Base-by-base conservation (phyloP, 2,329 filamentous ascomycete species). In the Scleromitrula shiraiana region DNA sequence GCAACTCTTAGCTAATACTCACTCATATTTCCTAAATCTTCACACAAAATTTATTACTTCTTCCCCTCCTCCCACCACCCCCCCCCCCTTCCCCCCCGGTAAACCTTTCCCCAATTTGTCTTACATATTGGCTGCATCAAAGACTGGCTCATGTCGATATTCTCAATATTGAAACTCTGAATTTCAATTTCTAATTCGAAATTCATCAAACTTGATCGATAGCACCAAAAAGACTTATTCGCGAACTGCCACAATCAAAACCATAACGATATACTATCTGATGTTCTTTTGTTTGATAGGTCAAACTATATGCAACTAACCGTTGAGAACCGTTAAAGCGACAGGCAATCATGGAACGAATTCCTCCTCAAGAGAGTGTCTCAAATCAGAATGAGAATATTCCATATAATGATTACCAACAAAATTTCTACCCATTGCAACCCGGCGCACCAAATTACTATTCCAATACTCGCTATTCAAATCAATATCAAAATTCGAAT, bases 361-460 rank as follows among this genome's bases (percentile, higher is more conserved):
- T 26, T 15, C n/a, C n/a, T 17, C 26, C 17, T 23, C 35, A 39
- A 24, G 43, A 46, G 14, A 14, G 15, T 40, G n/a, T 24, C 12
- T 24, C n/a, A 15, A 40, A 32, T 12, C 43, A 40, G 26, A 27
- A 33, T 12, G 26, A 40, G 15, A 32, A 12, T 3, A 40, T 40
- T 17, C 17, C 35, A 14, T 40, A 46, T n/a, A 23, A 46, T 29
- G 43, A 39, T n/a, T 40, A 46, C n/a, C n/a, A 32, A 14, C 35
- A 46, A 40, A 9, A 9, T 10, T 33, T 19, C 7, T 46, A 40
- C 26, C 24, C 35, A 7, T 22, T 40, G 36, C 43, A 40, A 24
- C 10, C 36, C 15, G 19, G 36, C 19, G 43, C 19, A 22, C 17
- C 20, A 3, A 20, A 8, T 27, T 40, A 17, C 14, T 20, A 35